These are phyloP conservation scores for Penstemon eatonii DNA, from an alignment of 257 asterid species.

Conservation along the genomic window DNA sequence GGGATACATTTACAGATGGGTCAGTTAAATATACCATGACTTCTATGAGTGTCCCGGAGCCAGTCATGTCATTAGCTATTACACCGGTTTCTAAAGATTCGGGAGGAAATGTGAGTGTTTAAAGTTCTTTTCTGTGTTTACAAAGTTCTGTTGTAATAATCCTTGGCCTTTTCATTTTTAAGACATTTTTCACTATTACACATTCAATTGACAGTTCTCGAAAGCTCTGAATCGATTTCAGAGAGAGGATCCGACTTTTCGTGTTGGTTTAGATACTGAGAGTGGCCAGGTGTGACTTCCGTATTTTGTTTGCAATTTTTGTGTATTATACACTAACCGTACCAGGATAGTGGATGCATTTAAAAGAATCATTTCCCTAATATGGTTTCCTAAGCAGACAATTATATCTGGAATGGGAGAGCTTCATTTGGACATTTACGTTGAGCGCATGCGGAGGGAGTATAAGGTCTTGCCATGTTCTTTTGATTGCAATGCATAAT, in stretches of 20 bases:
- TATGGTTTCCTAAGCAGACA: constrained; percentile 63
- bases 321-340: not conserved
- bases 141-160: no score
- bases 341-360: constrained; percentile 15
- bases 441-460: constrained; percentile 96
- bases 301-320: constrained; percentile 9
- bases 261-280: constrained; percentile 94
- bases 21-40: constrained; percentile 95
- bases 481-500: constrained; percentile 17
- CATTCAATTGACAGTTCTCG: constrained; percentile 71
- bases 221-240: constrained; percentile 98
- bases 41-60: constrained; percentile 99
- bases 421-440: constrained; percentile 93
- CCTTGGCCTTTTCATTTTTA: constrained; percentile 20
- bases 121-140: constrained; percentile 11
- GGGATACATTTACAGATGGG: constrained; percentile 98
- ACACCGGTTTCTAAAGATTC: constrained; percentile 94
- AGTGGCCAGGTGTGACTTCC: constrained; percentile 75
- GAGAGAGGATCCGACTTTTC: constrained; percentile 97
- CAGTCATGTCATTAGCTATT: constrained; percentile 98
- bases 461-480: constrained; percentile 62
- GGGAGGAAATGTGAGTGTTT: constrained; percentile 83
- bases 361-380: constrained; percentile 19
- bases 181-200: constrained; percentile 2
- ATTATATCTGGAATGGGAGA: constrained; percentile 99